Evolutionary conservation across 805 yeast genomes (phyloP).

Genomic region (Alloascoidea africana): DNA sequence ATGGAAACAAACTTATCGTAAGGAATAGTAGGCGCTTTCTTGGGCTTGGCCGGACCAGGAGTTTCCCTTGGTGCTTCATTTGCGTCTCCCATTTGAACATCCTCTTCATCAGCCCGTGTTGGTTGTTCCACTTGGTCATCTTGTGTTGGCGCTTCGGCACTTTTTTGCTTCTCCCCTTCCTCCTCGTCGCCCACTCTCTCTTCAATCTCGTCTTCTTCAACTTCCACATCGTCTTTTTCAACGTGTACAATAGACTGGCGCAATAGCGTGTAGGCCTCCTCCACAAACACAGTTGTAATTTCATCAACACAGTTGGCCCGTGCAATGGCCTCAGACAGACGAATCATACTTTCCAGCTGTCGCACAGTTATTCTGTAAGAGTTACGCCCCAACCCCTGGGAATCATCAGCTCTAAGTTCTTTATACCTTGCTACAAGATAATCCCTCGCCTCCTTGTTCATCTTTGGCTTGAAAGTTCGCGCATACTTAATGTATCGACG

Average conservation of each 20-base stretch:
- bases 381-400: conserved; percentile 68
- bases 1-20: conserved; percentile 79
- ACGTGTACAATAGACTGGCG: conserved; percentile 88
- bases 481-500: conserved; percentile 85
- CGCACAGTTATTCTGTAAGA: conserved; percentile 94
- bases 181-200: conserved; percentile 14
- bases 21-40: conserved; percentile 39
- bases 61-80: conserved; percentile 4
- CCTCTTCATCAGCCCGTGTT: conserved; percentile 6
- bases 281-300: conserved; percentile 70
- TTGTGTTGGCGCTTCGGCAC: conserved; percentile 5
- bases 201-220: conserved; percentile 46
- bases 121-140: conserved; percentile 4
- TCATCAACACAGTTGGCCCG: conserved; percentile 90
- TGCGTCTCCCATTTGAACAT: conserved; percentile 7
- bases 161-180: conserved; percentile 2
- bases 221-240: conserved; percentile 82
- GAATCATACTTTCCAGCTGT: conserved; percentile 86
- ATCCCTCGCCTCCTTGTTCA: conserved; percentile 71
- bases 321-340: conserved; percentile 92
- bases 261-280: conserved; percentile 83
- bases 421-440: conserved; percentile 66
- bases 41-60: conserved; percentile 5
- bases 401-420: conserved; percentile 77
- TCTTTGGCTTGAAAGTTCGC: conserved; percentile 77